Evolutionary conservation across 2,329 filamentous ascomycete species (phyloP).

Genomic region (Ceratocystis destructans): DNA sequence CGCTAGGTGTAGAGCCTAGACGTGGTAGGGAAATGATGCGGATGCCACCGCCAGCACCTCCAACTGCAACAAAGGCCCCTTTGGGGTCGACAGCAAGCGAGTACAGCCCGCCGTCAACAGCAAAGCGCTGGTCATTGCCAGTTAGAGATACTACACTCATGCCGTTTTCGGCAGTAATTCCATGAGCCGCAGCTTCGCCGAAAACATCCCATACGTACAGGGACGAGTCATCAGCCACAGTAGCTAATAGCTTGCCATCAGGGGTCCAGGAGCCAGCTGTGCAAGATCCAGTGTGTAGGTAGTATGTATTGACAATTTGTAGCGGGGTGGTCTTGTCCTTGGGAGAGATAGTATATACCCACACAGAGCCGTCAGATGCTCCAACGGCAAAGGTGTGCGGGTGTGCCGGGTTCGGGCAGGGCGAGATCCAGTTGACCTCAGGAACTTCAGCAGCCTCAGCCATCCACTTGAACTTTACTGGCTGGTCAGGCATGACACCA

Average conservation of each 20-base stretch:
- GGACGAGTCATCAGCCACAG: conserved; percentile 75
- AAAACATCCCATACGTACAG: conserved; percentile 91
- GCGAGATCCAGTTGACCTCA: conserved; percentile 79
- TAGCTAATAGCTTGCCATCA: conserved; percentile 74
- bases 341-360: conserved; percentile 80
- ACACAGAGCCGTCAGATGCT: conserved; percentile 80
- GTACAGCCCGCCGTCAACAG: conserved; percentile 81
- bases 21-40: conserved; percentile 75
- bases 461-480: conserved; percentile 46
- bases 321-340: conserved; percentile 47
- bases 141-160: conserved; percentile 64
- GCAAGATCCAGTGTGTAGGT: conserved; percentile 72
- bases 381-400: conserved; percentile 78
- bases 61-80: conserved; percentile 67
- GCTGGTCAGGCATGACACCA: conserved; percentile 33
- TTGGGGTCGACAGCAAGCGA: conserved; percentile 71
- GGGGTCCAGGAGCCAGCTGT: conserved; percentile 86
- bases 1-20: conserved; percentile 29
- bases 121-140: conserved; percentile 73
- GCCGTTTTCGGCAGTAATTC: conserved; percentile 38
- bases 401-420: conserved; percentile 57
- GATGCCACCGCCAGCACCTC: conserved; percentile 76
- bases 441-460: conserved; percentile 78
- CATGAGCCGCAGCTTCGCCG: conserved; percentile 53
- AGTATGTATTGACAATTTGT: conserved; percentile 80